Conservation (phyloP, 805 yeast genomes). For the Lachancea cidri region DNA sequence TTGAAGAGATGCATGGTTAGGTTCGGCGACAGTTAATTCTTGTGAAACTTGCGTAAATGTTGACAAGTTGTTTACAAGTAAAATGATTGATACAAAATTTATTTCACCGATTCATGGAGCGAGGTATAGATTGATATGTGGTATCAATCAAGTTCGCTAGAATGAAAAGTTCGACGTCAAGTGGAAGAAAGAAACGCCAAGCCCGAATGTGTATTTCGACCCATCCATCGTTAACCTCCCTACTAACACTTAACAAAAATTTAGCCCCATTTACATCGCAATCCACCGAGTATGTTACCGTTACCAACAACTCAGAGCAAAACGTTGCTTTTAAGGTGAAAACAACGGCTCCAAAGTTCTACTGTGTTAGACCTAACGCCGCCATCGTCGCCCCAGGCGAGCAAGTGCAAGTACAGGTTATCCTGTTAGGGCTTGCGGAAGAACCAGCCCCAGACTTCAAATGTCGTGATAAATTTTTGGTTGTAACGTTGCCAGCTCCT, state of each 20-base stretch:
- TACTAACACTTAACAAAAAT: conserved; percentile 5
- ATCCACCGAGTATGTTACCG: conserved; percentile 51
- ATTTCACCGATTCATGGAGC: too few species aligned
- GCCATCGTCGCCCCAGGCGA: conserved; percentile 72
- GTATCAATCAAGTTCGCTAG: too few species aligned
- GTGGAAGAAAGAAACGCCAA: too few species aligned
- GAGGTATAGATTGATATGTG: too few species aligned
- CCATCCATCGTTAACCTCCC: not conserved
- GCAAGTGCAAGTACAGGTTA: conserved; percentile 67
- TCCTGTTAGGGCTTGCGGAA: conserved; percentile 74
- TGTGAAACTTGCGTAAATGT: not conserved
- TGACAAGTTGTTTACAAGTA: not conserved
- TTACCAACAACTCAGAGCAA: conserved; percentile 52
- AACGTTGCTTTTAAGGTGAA: conserved; percentile 89
- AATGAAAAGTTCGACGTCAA: too few species aligned
- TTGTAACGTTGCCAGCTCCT: conserved; percentile 78
- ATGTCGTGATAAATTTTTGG: conserved; percentile 88
- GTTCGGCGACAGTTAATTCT: not conserved
- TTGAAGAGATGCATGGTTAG: not conserved
- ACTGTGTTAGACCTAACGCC: conserved; percentile 96
- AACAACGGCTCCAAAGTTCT: conserved; percentile 94
- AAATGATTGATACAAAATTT: not conserved
- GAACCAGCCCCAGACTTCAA: conserved; percentile 70
- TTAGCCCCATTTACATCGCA: conserved; percentile 72
- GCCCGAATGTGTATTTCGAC: not conserved